Evolutionary conservation across 148 eudicot species (phyloP).

Genomic region (Cornus suecica): DNA sequence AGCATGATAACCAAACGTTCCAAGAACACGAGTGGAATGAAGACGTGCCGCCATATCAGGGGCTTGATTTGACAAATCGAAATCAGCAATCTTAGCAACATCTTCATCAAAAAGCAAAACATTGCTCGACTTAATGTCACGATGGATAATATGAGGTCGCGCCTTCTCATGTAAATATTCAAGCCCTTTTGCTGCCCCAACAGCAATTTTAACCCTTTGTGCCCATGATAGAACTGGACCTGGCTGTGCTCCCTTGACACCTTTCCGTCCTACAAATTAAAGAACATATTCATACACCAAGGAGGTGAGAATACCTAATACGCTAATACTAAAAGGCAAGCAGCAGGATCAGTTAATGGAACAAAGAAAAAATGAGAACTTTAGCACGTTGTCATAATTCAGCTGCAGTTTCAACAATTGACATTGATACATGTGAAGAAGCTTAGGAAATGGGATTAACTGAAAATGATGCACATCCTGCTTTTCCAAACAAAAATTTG

Average conservation of each 20-base stretch:
- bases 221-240: slow-evolving; percentile 80
- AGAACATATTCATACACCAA: background rate
- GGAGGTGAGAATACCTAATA: background rate
- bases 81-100: slow-evolving; percentile 82
- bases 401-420: background rate
- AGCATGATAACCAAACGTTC: slow-evolving; percentile 79
- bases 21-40: slow-evolving; percentile 76
- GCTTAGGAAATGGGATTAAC: background rate
- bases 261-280: slow-evolving; percentile 52
- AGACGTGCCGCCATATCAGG: slow-evolving; percentile 79
- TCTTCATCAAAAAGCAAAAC: slow-evolving; percentile 71
- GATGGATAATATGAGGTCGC: slow-evolving; percentile 74
- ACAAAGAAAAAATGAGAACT: background rate
- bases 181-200: slow-evolving; percentile 82
- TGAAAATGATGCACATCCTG: background rate
- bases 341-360: background rate
- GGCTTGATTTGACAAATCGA: slow-evolving; percentile 77
- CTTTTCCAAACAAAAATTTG: background rate
- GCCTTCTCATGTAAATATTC: slow-evolving; percentile 78
- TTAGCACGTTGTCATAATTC: background rate
- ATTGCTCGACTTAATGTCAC: slow-evolving; percentile 82
- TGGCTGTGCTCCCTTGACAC: slow-evolving; percentile 75
- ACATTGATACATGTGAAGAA: background rate
- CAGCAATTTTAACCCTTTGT: slow-evolving; percentile 79
- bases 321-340: background rate